Evolutionary conservation across 2,329 filamentous ascomycete genomes (phyloP).

Genomic region (Pseudocercospora cruenta): DNA sequence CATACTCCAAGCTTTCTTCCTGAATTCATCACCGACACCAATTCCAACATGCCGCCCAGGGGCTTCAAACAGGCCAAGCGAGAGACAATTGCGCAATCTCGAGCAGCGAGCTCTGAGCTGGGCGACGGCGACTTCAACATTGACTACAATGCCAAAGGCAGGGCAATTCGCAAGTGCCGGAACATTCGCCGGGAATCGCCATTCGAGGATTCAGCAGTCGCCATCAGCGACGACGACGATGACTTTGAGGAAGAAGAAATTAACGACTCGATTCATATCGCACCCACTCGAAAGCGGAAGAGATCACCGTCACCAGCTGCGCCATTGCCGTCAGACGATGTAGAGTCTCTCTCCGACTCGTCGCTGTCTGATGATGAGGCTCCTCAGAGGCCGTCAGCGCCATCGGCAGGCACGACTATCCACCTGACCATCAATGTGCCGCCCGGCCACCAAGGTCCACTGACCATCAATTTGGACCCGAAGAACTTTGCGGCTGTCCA

Average conservation of each 20-base stretch:
- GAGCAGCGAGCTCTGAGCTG: slow-evolving; percentile 31
- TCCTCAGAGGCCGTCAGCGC: not conserved
- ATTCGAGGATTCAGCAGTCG: slow-evolving; percentile 46
- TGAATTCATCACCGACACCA: slow-evolving; percentile 7
- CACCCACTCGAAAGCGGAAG: slow-evolving; percentile 36
- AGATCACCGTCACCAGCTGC: slow-evolving; percentile 34
- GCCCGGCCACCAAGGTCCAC: slow-evolving; percentile 49
- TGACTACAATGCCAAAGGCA: slow-evolving; percentile 47
- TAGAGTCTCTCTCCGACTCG: slow-evolving; percentile 25
- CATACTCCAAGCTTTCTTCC: slow-evolving; percentile 2
- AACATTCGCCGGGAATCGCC: slow-evolving; percentile 42
- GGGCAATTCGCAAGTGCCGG: slow-evolving; percentile 46
- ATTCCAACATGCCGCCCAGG: slow-evolving; percentile 21
- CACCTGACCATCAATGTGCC: slow-evolving; percentile 53
- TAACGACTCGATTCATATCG: slow-evolving; percentile 35
- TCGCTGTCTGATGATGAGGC: slow-evolving; percentile 15
- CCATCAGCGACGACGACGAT: slow-evolving; percentile 43
- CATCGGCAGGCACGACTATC: slow-evolving; percentile 31
- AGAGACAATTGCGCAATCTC: not conserved
- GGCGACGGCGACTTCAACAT: slow-evolving; percentile 34
- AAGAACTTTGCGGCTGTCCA: slow-evolving; percentile 17
- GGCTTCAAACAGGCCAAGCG: slow-evolving; percentile 22
- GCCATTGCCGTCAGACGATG: slow-evolving; percentile 25
- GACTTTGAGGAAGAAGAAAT: slow-evolving; percentile 39
- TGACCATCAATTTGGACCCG: slow-evolving; percentile 47